Conservation (phyloP, 805 yeast genomes). For the Myxozyma monticola region DNA sequence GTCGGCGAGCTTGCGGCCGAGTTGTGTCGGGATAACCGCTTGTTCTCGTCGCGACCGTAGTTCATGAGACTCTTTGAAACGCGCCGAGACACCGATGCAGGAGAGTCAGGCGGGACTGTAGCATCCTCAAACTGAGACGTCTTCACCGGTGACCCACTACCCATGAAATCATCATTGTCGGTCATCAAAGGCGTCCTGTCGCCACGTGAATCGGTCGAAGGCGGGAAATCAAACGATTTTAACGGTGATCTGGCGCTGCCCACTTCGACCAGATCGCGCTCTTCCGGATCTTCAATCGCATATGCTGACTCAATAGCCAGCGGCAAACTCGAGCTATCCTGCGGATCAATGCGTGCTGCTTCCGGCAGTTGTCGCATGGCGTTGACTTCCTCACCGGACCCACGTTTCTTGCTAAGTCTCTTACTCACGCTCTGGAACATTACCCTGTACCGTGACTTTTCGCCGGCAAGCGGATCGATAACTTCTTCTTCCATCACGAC, state of each 20-base stretch:
- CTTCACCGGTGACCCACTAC: constrained; percentile 2
- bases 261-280: not conserved
- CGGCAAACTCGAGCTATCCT: not conserved
- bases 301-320: not conserved
- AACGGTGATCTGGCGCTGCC: not conserved
- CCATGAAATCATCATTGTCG: not conserved
- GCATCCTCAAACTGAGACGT: constrained; percentile 18
- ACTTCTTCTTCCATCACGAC: constrained; percentile 19
- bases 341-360: not conserved
- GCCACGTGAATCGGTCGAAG: not conserved
- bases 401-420: constrained; percentile 17
- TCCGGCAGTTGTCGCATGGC: not conserved
- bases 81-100: constrained; percentile 18
- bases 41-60: not conserved
- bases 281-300: constrained; percentile 9
- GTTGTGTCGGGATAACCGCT: constrained; percentile 12
- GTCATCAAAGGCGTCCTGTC: not conserved
- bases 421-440: constrained; percentile 26
- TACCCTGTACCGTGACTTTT: constrained; percentile 17
- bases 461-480: constrained; percentile 16
- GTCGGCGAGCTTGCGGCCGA: not conserved
- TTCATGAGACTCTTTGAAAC: constrained; percentile 16
- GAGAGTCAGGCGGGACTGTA: constrained; percentile 16
- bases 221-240: not conserved
- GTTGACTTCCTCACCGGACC: constrained; percentile 20